Conservation (phyloP, 306 rosid species). For the Acacia crassicarpa region DNA sequence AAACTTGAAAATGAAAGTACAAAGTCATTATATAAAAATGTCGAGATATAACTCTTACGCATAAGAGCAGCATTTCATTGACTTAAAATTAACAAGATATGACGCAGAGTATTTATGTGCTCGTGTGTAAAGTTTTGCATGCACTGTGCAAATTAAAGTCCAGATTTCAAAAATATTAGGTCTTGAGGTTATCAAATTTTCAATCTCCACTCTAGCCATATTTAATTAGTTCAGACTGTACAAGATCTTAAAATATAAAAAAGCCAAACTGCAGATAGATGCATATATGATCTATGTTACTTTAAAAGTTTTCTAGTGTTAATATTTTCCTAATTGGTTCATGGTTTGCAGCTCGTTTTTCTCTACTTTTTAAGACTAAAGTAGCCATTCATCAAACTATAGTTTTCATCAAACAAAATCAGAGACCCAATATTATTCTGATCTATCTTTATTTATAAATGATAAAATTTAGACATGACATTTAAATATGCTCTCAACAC, state of each 20-base stretch:
- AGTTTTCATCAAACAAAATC: not conserved
- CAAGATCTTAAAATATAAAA: not conserved
- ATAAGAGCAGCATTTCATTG: not conserved
- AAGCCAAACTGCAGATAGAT: not conserved
- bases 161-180: not conserved
- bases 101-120: not conserved
- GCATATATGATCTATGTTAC: not conserved
- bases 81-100: not conserved
- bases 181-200: not conserved
- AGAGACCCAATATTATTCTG: not conserved
- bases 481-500: not conserved
- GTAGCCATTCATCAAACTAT: not conserved
- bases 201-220: not conserved
- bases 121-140: not conserved
- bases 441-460: not conserved
- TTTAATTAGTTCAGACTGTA: not conserved
- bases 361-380: not conserved
- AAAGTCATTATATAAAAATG: not conserved
- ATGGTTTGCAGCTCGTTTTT: not conserved
- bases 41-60: not conserved
- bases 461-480: not conserved
- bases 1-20: not conserved
- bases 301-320: not conserved
- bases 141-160: not conserved
- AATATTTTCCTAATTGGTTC: not conserved